These are phyloP conservation scores for Cladophialophora immunda DNA, from an alignment of 2,329 filamentous ascomycete species.

Conservation along the genomic window DNA sequence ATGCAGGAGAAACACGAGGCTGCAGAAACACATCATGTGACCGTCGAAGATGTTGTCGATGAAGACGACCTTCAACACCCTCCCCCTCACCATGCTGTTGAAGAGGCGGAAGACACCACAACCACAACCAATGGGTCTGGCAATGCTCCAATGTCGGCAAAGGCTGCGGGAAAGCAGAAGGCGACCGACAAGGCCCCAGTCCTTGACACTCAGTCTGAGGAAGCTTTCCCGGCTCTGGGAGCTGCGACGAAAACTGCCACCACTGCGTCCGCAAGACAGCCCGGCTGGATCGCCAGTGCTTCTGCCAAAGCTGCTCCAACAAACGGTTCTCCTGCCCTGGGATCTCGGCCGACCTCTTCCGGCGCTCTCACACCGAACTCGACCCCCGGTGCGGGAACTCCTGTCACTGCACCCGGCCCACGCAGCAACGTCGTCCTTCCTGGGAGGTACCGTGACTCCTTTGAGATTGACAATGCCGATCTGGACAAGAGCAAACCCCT, in stretches of 20 bases:
- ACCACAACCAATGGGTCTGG: constrained; percentile 55
- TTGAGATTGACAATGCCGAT: constrained; percentile 77
- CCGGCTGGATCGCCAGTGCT: constrained; percentile 57
- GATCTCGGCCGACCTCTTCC: constrained; percentile 57
- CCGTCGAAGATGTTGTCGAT: constrained; percentile 81
- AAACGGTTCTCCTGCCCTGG: constrained; percentile 64
- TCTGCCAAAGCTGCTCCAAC: constrained; percentile 51
- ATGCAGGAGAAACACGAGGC: constrained; percentile 63
- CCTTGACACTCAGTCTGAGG: constrained; percentile 86
- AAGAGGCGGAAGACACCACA: constrained; percentile 42
- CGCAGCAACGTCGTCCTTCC: constrained; percentile 62
- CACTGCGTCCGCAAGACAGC: constrained; percentile 79
- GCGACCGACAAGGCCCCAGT: constrained; percentile 53
- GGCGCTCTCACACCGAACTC: constrained; percentile 70
- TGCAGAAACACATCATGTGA: constrained; percentile 66
- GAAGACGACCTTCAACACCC: constrained; percentile 74
- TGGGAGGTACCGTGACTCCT: constrained; percentile 80
- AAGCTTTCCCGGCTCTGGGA: constrained; percentile 92
- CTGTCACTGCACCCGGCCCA: constrained; percentile 53
- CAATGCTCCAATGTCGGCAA: constrained; percentile 65
- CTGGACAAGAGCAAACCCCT: constrained; percentile 80
- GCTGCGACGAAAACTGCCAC: constrained; percentile 71
- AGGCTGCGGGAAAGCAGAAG: constrained; percentile 75
- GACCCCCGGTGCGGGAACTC: constrained; percentile 63
- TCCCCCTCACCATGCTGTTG: constrained; percentile 50